Percentiles rank a stretch among this genome's conserved stretches.
These are phyloP conservation scores for Eutypa lata DNA, from an alignment of 2,329 filamentous ascomycete genomes.

Conservation along the genomic window DNA sequence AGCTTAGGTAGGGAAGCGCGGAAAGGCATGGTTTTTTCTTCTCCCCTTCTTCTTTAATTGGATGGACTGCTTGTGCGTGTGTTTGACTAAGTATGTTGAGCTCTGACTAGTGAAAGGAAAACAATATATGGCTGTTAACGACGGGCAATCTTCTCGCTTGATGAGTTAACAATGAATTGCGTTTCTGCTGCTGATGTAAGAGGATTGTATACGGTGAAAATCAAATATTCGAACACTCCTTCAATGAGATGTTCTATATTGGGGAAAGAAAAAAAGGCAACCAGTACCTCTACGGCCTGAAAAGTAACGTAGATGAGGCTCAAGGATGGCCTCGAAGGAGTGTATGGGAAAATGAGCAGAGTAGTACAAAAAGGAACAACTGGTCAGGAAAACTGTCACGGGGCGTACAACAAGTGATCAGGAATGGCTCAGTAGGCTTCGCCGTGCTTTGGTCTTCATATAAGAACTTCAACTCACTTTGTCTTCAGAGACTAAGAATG, in stretches of 20 bases:
- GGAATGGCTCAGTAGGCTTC: not conserved
- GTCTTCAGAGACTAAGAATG: not conserved
- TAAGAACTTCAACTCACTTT: not conserved
- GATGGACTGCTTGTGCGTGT: not conserved
- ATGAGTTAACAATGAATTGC: too few species aligned
- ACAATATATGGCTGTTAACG: too few species aligned
- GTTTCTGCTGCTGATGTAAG: too few species aligned
- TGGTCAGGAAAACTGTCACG: not conserved
- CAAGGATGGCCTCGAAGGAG: not conserved
- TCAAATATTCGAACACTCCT: too few species aligned
- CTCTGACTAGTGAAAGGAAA: not conserved
- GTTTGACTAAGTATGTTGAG: not conserved
- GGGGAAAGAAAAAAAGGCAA: not conserved
- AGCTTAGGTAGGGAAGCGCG: constrained; percentile 19
- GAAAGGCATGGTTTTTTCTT: not conserved
- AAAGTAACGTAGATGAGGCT: not conserved
- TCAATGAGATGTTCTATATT: not conserved
- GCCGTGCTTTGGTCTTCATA: not conserved
- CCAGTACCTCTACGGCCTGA: not conserved
- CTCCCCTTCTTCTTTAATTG: not conserved
- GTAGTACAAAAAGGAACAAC: not conserved
- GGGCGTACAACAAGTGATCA: not conserved
- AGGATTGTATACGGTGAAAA: too few species aligned
- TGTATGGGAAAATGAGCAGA: not conserved
- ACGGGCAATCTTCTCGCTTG: too few species aligned